These are phyloP conservation scores for Suaeda aralocaspica DNA, from an alignment of 148 eudicot species.

Conservation along the genomic window DNA sequence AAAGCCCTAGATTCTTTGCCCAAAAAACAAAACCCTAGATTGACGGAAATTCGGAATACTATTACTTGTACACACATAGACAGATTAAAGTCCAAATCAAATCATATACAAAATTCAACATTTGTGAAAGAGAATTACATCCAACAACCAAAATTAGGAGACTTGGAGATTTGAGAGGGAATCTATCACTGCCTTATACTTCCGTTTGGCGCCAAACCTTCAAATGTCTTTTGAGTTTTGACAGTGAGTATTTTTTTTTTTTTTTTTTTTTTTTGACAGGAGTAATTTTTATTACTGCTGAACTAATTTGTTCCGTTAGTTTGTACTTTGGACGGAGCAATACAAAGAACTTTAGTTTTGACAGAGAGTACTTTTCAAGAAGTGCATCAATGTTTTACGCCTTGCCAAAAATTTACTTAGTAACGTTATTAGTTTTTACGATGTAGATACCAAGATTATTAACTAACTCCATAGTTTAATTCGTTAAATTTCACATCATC, in stretches of 20 bases:
- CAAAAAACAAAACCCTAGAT: neutral
- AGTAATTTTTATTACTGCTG: too few relatives aligned
- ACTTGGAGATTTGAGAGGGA: neutral
- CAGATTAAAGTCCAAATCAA: neutral
- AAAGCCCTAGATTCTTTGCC: neutral
- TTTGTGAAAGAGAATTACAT: neutral
- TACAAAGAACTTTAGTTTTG: too few relatives aligned
- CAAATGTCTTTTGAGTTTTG: neutral
- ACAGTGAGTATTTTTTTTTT: neutral
- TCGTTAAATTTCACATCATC: too few relatives aligned
- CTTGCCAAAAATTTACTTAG: too few relatives aligned
- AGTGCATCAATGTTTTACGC: too few relatives aligned
- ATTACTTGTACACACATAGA: neutral
- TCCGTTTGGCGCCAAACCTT: constrained; percentile 17
- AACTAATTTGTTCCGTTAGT: too few relatives aligned
- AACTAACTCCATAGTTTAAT: too few relatives aligned
- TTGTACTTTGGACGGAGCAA: too few relatives aligned
- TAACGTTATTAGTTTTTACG: too few relatives aligned
- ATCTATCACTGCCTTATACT: neutral
- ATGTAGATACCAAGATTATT: too few relatives aligned
- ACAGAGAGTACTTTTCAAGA: too few relatives aligned
- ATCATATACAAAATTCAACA: neutral
- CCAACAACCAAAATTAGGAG: constrained; percentile 1
- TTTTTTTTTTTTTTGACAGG: too few relatives aligned
- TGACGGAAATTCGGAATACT: neutral